phyloP scores from a whole-genome alignment of 2,329 filamentous ascomycete species.

The Parasarocladium wereldwijsianum region DNA sequence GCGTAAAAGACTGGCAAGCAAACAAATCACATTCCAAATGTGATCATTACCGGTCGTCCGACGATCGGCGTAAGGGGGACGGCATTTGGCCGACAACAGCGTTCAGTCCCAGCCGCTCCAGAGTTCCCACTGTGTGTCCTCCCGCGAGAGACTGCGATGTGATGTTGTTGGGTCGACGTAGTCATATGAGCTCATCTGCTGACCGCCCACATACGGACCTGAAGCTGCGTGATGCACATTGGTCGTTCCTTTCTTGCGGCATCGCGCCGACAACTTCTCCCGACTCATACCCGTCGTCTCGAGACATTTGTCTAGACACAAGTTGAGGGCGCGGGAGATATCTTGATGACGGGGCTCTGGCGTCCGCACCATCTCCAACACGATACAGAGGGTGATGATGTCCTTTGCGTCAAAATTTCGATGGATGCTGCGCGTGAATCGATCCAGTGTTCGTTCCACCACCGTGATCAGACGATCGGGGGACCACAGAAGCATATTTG shows the following conservation, averaged over 20 bases:
- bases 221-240: too few species aligned
- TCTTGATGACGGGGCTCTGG: conserved; percentile 26
- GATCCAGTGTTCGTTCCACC: conserved; percentile 32
- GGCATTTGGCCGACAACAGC: too few species aligned
- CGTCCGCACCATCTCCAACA: conserved; percentile 28
- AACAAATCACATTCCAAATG: background rate
- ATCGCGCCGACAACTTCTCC: conserved; percentile 20
- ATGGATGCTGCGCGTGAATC: conserved; percentile 28
- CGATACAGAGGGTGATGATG: conserved; percentile 31
- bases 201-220: conserved; percentile 14
- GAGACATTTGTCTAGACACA: conserved; percentile 28
- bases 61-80: too few species aligned
- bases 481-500: conserved; percentile 22
- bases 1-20: background rate
- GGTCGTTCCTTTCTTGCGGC: too few species aligned
- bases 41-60: background rate
- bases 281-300: conserved; percentile 26
- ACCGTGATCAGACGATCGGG: conserved; percentile 23
- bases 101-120: conserved; percentile 4
- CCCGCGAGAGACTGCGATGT: too few species aligned
- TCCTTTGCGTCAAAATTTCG: conserved; percentile 33
- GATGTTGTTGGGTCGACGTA: too few species aligned
- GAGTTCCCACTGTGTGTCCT: too few species aligned
- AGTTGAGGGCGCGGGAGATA: conserved; percentile 24
- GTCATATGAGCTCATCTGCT: conserved; percentile 12